Evolutionary conservation across 1,139 yeast genomes (phyloP), one percentile per base, ranked within the genome.

Genomic region (Zygosaccharomyces pseudobailii): DNA sequence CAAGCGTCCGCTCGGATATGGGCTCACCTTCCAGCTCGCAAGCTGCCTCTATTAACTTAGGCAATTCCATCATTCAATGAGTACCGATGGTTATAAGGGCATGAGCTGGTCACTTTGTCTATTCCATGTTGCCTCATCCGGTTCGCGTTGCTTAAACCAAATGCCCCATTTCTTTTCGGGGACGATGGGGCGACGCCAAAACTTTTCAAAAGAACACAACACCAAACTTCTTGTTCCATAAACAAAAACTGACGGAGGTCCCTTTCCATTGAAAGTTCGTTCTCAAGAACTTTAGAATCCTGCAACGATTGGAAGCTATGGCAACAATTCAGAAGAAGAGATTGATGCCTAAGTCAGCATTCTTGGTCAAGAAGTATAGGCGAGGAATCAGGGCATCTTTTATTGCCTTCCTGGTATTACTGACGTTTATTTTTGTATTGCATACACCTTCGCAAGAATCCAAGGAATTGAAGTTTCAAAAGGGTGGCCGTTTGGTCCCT

Each of bases 311-410:
- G 20, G 22, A 21, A 21, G 42, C 21, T 19, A 54, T 52, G 52
- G 41, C 43, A 37, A 50, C 31, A 22, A 47, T 50, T 21, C 53
- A 54, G 23, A 57, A 54, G 53, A 62, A 62, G 54, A 61, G 61
- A 50, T 52, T 62, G 37, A 52, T 55, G 59, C 66, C 67, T 6
- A 62, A 62, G 41, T 63, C 67, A 36, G 63, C 66, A 6, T 38
- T 61, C 28, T 49, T 62, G 43, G 56, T 61, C 23, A 61, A 53
- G 41, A 61, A 59, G 44, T 61, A 63, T 43, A 53, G 53, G 30
- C 52, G 55, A 22, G 57, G 51, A 5, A 54, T 63, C 24, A 53
- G 62, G 27, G 37, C 53, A 9, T 54, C 55, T 5, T 63, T 62
- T 43, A 50, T 54, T 13, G 57, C 61, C 35, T 47, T 63, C 13